These are phyloP conservation scores for Penicillium turbatum DNA, from an alignment of 495 filamentous ascomycete species.

Conservation along the genomic window DNA sequence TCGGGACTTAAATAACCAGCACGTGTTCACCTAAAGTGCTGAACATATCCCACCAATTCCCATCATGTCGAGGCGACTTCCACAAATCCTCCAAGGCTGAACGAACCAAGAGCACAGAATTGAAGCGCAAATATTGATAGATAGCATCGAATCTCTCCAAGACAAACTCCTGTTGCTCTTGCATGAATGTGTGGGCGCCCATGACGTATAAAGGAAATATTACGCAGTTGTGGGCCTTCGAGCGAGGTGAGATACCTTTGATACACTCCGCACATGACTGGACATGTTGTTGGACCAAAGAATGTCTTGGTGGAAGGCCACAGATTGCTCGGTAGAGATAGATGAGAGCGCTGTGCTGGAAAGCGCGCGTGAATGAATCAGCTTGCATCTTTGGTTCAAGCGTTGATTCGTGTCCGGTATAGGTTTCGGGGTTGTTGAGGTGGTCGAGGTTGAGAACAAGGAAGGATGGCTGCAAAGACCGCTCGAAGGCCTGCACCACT, in stretches of 20 bases:
- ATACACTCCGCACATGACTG: slow-evolving; percentile 15
- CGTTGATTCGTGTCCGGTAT: slow-evolving; percentile 1
- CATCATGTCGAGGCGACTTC: slow-evolving; percentile 10
- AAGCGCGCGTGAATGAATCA: slow-evolving; percentile 14
- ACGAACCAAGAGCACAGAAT: slow-evolving; percentile 13
- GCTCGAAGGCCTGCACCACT: slow-evolving; percentile 11
- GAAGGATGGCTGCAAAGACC: slow-evolving; percentile 10
- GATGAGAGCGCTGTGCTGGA: slow-evolving; percentile 19
- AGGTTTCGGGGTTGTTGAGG: slow-evolving; percentile 7
- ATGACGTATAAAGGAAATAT: slow-evolving; percentile 20
- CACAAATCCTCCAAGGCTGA: slow-evolving; percentile 12
- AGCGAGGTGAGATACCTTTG: slow-evolving; percentile 10
- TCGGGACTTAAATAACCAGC: slow-evolving; percentile 11
- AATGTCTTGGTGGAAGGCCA: slow-evolving; percentile 15
- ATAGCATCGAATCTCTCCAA: slow-evolving; percentile 15
- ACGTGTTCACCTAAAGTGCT: slow-evolving; percentile 13
- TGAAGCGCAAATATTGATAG: slow-evolving; percentile 13
- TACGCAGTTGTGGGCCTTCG: slow-evolving; percentile 19
- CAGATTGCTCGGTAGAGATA: slow-evolving; percentile 21
- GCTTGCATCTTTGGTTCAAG: slow-evolving; percentile 13
- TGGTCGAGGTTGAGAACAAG: slow-evolving; percentile 9
- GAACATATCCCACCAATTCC: slow-evolving; percentile 16
- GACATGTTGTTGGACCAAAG: slow-evolving; percentile 19
- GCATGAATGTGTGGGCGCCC: slow-evolving; percentile 16
- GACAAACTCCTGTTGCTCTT: slow-evolving; percentile 11